phyloP scores from a whole-genome alignment of 140 eudicot species.

The Senecio squalidus region DNA sequence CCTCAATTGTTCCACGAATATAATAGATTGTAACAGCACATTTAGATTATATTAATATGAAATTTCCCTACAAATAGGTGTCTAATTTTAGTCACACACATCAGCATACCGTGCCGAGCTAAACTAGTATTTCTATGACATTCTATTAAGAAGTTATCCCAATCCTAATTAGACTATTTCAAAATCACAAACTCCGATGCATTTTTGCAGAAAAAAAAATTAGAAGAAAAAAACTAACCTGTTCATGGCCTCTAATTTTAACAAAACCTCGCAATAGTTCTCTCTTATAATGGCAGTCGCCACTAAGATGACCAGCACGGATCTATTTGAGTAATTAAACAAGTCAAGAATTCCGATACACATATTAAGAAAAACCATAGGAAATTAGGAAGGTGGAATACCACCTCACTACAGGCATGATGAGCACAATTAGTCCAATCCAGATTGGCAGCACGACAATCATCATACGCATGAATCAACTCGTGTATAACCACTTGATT shows the following conservation, averaged over 20 bases:
- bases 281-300: conserved; percentile 91
- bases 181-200: neutral
- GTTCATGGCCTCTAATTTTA: conserved; percentile 89
- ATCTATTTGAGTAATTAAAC: too few relatives aligned
- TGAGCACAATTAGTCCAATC: conserved; percentile 92
- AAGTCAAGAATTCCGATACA: too few relatives aligned
- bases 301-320: conserved; percentile 94
- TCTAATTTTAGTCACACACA: neutral
- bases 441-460: conserved; percentile 85
- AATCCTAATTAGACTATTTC: too few relatives aligned
- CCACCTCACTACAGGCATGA: conserved; percentile 95
- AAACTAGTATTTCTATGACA: too few relatives aligned
- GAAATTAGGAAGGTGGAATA: neutral
- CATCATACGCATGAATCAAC: conserved; percentile 94
- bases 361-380: neutral
- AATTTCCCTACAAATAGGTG: neutral
- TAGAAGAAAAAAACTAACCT: conserved; percentile 46
- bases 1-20: neutral
- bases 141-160: too few relatives aligned
- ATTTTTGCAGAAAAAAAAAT: too few relatives aligned
- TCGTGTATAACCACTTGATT: conserved; percentile 89
- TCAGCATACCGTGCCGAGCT: neutral
- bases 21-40: neutral
- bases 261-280: conserved; percentile 68
- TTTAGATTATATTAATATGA: too few relatives aligned